Percentiles rank a stretch among this genome's conserved stretches.
These are phyloP conservation scores for Xylariaceae sp. DNA, from an alignment of 2,329 filamentous ascomycete species.

Conservation along the genomic window DNA sequence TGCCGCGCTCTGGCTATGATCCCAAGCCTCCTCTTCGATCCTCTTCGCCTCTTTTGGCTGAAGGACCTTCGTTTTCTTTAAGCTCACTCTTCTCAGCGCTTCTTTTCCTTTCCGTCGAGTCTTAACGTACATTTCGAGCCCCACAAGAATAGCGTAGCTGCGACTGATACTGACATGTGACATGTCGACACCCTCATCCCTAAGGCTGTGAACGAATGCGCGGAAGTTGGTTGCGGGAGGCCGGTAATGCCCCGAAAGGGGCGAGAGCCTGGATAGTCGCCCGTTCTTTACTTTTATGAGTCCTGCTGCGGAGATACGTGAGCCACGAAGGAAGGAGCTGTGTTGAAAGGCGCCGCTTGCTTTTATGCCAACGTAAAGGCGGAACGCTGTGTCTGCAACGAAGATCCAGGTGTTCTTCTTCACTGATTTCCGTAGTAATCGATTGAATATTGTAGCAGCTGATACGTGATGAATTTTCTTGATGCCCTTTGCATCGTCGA, in stretches of 20 bases:
- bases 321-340: slow-evolving; percentile 82
- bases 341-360: slow-evolving; percentile 86
- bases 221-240: slow-evolving; percentile 81
- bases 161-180: slow-evolving; percentile 74
- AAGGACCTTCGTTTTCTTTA: slow-evolving; percentile 57
- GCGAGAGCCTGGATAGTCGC: slow-evolving; percentile 69
- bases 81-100: slow-evolving; percentile 46
- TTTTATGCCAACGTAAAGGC: slow-evolving; percentile 88
- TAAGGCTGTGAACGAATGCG: slow-evolving; percentile 72
- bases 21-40: slow-evolving; percentile 57
- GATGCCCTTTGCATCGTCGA: slow-evolving; percentile 58
- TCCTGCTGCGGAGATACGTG: slow-evolving; percentile 77
- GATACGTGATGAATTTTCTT: slow-evolving; percentile 61
- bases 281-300: slow-evolving; percentile 83
- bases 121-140: slow-evolving; percentile 75
- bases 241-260: slow-evolving; percentile 76
- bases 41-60: slow-evolving; percentile 57
- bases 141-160: slow-evolving; percentile 77
- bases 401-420: slow-evolving; percentile 94
- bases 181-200: slow-evolving; percentile 75
- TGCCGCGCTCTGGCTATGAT: slow-evolving; percentile 59
- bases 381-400: slow-evolving; percentile 80
- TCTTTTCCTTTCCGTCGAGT: slow-evolving; percentile 64
- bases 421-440: slow-evolving; percentile 72
- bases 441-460: slow-evolving; percentile 72